These are phyloP conservation scores for Oenanthe sinensis DNA, from an alignment of 129 eudicot genomes.

Conservation along the genomic window DNA sequence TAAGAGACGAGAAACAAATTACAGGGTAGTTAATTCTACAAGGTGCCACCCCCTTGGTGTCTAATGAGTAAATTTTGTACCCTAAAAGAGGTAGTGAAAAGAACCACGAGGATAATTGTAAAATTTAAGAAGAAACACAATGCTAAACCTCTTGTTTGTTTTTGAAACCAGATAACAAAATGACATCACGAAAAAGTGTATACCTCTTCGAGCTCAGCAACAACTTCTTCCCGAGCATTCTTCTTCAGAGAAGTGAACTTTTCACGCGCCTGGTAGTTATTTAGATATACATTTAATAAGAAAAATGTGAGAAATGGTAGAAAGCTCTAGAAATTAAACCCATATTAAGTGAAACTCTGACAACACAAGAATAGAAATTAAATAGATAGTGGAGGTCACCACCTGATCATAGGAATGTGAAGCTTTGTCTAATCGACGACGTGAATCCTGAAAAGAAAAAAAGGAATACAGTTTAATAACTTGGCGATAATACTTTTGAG, in stretches of 20 bases:
- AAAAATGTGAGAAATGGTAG: background rate
- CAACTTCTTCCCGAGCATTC: slow-evolving; percentile 84
- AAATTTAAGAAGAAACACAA: background rate
- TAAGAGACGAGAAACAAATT: background rate
- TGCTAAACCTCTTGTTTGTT: background rate
- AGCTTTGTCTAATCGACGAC: slow-evolving; percentile 83
- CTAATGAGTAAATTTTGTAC: background rate
- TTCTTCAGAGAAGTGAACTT: slow-evolving; percentile 77
- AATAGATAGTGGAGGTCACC: background rate
- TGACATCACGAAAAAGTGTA: background rate
- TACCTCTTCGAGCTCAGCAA: slow-evolving; percentile 94
- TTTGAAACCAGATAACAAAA: background rate
- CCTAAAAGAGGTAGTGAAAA: background rate
- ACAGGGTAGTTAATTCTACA: background rate
- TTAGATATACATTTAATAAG: slow-evolving; percentile 11
- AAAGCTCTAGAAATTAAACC: background rate
- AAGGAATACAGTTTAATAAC: slow-evolving; percentile 4
- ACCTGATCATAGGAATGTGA: slow-evolving; percentile 86
- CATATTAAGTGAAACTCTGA: background rate
- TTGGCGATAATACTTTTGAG: background rate
- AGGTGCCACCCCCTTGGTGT: background rate
- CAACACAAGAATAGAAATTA: background rate
- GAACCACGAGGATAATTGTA: background rate
- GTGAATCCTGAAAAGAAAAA: slow-evolving; percentile 55
- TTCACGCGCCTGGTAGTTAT: slow-evolving; percentile 74